A percentile compares a stretch with the other conserved stretches of the same genome.
These are phyloP conservation scores for Aristolochia fimbriata DNA, from an alignment of 164 flowering plant species.

Conservation along the genomic window DNA sequence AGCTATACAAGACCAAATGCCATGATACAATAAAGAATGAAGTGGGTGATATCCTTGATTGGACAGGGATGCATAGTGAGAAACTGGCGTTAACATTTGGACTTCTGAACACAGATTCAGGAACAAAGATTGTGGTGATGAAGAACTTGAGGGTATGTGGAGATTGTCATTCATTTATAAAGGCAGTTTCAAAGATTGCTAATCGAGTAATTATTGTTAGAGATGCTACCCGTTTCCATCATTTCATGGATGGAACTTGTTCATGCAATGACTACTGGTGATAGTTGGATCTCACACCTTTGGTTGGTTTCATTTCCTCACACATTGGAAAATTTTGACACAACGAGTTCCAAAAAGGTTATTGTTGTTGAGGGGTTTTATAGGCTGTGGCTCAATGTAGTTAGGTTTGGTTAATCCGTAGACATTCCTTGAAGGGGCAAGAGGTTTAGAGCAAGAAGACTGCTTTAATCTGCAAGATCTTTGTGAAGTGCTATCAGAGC, in stretches of 20 bases:
- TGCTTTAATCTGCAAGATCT: too few species aligned
- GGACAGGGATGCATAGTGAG: slow-evolving; percentile 62
- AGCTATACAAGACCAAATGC: slow-evolving; percentile 7
- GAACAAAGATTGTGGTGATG: slow-evolving; percentile 64
- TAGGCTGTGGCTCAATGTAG: too few species aligned
- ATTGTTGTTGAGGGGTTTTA: too few species aligned
- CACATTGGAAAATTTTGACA: neutral
- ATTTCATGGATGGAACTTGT: slow-evolving; percentile 62
- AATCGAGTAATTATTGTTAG: slow-evolving; percentile 54
- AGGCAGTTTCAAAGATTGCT: slow-evolving; percentile 55
- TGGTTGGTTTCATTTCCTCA: neutral
- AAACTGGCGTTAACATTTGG: slow-evolving; percentile 74
- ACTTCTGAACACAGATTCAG: slow-evolving; percentile 39
- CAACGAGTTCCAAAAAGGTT: too few species aligned
- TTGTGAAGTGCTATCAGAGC: too few species aligned
- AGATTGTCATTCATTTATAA: slow-evolving; percentile 70
- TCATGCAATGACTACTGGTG: slow-evolving; percentile 92
- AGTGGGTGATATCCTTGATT: slow-evolving; percentile 12
- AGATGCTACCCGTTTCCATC: slow-evolving; percentile 89
- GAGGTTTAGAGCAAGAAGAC: too few species aligned
- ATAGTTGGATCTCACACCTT: neutral
- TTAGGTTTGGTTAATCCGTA: too few species aligned
- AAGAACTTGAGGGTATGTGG: slow-evolving; percentile 75
- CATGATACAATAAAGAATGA: slow-evolving; percentile 12
- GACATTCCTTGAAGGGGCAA: too few species aligned